Evolutionary conservation across 352 stramenopile species (phyloP).

Genomic region (Phytophthora tubulina): DNA sequence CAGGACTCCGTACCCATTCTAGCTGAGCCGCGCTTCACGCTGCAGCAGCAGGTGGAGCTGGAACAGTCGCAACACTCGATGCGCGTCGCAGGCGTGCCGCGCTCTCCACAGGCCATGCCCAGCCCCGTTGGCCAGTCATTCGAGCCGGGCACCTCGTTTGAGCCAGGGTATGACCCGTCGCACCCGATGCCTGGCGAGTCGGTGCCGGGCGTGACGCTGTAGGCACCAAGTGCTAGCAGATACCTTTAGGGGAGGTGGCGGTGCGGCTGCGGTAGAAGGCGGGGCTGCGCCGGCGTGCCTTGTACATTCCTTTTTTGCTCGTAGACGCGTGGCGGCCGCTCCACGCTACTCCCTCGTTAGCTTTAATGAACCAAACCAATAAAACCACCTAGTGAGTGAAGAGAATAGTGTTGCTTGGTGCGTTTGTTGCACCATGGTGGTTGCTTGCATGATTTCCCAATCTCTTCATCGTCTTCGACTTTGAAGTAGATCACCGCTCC

Average conservation of each 20-base stretch:
- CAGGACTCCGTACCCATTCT: slow-evolving; percentile 47
- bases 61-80: slow-evolving; percentile 43
- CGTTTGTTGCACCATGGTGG: background rate
- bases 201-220: slow-evolving; percentile 53
- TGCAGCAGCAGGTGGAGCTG: slow-evolving; percentile 50
- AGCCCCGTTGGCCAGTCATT: slow-evolving; percentile 37
- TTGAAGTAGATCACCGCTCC: too few relatives aligned
- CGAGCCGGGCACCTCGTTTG: slow-evolving; percentile 37
- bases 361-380: slow-evolving; percentile 41
- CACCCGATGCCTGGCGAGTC: slow-evolving; percentile 31
- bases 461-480: too few relatives aligned
- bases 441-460: too few relatives aligned
- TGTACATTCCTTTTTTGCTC: slow-evolving; percentile 49
- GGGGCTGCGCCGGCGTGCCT: slow-evolving; percentile 21
- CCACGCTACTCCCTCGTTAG: slow-evolving; percentile 34
- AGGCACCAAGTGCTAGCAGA: slow-evolving; percentile 34
- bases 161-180: slow-evolving; percentile 31
- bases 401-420: background rate
- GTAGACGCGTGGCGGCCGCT: slow-evolving; percentile 31
- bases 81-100: slow-evolving; percentile 25
- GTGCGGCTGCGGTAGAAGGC: slow-evolving; percentile 21
- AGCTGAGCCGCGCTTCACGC: slow-evolving; percentile 49
- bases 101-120: slow-evolving; percentile 39
- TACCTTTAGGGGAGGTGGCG: slow-evolving; percentile 25
- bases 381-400: slow-evolving; percentile 25